Conservation (phyloP, 2,329 filamentous ascomycete species). For the Ramularia collo-cygni region DNA sequence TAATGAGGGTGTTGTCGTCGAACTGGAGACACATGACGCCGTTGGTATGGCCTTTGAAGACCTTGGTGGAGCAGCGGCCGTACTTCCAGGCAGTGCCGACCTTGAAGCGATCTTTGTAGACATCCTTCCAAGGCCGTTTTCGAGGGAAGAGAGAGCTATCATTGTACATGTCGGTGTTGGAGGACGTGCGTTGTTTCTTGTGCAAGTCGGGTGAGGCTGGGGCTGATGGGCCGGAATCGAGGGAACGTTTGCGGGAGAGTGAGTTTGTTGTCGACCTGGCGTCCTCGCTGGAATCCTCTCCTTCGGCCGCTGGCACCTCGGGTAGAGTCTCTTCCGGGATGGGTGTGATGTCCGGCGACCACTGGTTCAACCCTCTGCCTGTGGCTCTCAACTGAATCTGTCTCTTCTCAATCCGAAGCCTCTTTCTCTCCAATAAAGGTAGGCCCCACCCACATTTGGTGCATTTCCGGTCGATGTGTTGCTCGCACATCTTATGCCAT, state of each 20-base stretch:
- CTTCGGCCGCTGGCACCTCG: neutral
- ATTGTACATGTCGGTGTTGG: conserved; percentile 10
- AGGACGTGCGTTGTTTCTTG: conserved; percentile 23
- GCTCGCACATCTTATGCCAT: conserved; percentile 97
- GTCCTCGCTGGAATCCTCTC: neutral
- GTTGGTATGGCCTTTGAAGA: conserved; percentile 81
- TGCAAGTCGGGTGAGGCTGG: conserved; percentile 20
- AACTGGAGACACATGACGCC: conserved; percentile 76
- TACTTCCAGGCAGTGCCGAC: conserved; percentile 98
- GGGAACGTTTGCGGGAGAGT: neutral
- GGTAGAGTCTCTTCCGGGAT: conserved; percentile 31
- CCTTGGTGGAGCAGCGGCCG: conserved; percentile 75
- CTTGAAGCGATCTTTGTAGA: conserved; percentile 92
- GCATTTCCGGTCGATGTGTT: conserved; percentile 90
- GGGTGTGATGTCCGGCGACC: conserved; percentile 46
- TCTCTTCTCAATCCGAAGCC: conserved; percentile 76
- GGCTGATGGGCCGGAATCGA: conserved; percentile 1
- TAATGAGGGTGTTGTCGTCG: conserved; percentile 83
- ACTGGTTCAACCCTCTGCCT: conserved; percentile 50
- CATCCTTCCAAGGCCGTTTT: conserved; percentile 82
- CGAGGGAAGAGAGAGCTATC: conserved; percentile 44
- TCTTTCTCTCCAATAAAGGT: conserved; percentile 80
- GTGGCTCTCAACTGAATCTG: conserved; percentile 68
- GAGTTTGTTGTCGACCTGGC: neutral
- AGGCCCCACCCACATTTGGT: conserved; percentile 94